Percentiles rank a stretch among this genome's conserved stretches.
These are phyloP conservation scores for Barnettozyma californica DNA, from an alignment of 805 yeast genomes.

Conservation along the genomic window DNA sequence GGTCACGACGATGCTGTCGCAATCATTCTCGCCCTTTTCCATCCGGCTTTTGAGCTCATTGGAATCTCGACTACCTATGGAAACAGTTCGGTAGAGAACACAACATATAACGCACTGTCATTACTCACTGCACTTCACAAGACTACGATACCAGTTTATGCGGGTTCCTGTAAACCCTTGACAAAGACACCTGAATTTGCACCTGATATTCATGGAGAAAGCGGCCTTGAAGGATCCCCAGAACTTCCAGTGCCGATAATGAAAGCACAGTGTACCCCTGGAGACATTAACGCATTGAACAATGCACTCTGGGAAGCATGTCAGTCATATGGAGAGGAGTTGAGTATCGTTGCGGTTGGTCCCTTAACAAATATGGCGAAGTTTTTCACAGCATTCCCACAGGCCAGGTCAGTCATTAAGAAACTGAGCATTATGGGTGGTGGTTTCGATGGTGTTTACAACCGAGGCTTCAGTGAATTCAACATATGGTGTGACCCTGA, in stretches of 20 bases:
- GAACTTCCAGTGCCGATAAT: conserved; percentile 47
- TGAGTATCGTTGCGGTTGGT: conserved; percentile 70
- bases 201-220: conserved; percentile 61
- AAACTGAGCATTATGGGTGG: conserved; percentile 78
- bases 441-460: conserved; percentile 30
- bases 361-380: conserved; percentile 68
- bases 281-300: conserved; percentile 39
- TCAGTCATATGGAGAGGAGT: conserved; percentile 36
- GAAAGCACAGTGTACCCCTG: conserved; percentile 26
- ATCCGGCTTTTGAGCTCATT: conserved; percentile 38
- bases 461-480: conserved; percentile 57
- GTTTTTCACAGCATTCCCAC: conserved; percentile 51
- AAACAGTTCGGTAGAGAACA: conserved; percentile 39
- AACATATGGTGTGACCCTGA: conserved; percentile 71
- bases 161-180: conserved; percentile 60
- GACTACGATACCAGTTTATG: conserved; percentile 53
- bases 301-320: conserved; percentile 34
- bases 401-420: conserved; percentile 41
- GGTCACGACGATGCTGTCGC: conserved; percentile 89
- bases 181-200: conserved; percentile 46
- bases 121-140: conserved; percentile 52
- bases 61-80: conserved; percentile 37
- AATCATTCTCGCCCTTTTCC: conserved; percentile 53
- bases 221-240: conserved; percentile 75
- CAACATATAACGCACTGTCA: conserved; percentile 66